Evolutionary conservation across 441 rosid genomes (phyloP), one percentile per base, ranked within the genome.

Genomic region (Bocquillonia castaneifolia): DNA sequence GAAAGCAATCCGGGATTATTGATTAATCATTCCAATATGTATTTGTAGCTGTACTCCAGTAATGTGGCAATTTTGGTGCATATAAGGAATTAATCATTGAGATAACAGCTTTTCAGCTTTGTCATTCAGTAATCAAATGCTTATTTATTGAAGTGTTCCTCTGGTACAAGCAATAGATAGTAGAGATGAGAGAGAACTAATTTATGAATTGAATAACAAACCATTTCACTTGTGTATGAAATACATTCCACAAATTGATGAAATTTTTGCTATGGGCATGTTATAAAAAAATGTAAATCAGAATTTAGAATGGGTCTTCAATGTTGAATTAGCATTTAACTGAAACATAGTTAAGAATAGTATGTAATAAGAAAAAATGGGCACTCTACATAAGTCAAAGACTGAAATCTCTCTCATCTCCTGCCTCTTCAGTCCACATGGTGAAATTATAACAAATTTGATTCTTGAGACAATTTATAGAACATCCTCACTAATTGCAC

Each of bases 391-490:
- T 3, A 3, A 34, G 37, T 3, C 37, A 70, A 39, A 50, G 42
- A 57, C 51, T 64, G 29, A 14, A 63, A 23, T 44, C 56, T 60
- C 37, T 52, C 31, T 70, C 25, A 1, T 64, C 67, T 67, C 29
- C n/a, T n/a, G n/a, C n/a, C 10, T 37, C 37, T 15, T 28, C 55
- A n/a, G n/a, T 34, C 53, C 71, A 79, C 76, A 40, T 59, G 74
- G 31, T 55, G n/a, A 23, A 59, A 63, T 64, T 34, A 31, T 32
- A 15, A 29, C 6, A 44, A 60, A 65, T 17, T 60, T n/a, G 54
- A 44, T 54, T 32, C 22, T 22, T 23, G 20, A 8, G 31, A 28
- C 56, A 31, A 39, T 31, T 60, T 14, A 2, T n/a, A 45, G 23
- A 56, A 54, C 73, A 73, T 57, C 45, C 57, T 55, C 64, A 47